Evolutionary conservation across 257 asterid genomes (phyloP).

Genomic region (Echites panduratus): DNA sequence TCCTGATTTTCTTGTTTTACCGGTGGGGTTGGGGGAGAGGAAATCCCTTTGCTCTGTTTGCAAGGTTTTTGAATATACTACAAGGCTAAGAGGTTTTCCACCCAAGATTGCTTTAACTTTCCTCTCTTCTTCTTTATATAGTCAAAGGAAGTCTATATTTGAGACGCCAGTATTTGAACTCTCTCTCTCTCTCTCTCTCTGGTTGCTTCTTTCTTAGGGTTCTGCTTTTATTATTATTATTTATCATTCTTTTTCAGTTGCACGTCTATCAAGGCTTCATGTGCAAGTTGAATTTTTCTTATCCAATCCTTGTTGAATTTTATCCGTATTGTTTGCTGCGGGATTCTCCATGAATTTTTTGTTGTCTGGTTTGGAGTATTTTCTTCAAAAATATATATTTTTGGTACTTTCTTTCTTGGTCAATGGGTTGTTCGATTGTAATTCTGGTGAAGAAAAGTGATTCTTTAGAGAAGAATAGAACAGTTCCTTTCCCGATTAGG

Average conservation of each 20-base stretch:
- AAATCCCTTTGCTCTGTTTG: not conserved
- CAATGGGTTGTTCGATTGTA: not conserved
- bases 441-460: not conserved
- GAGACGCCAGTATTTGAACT: not conserved
- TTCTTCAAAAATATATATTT: not conserved
- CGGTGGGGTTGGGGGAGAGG: not conserved
- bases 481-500: not conserved
- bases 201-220: conserved; percentile 9
- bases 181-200: not conserved
- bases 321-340: not conserved
- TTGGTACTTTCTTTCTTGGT: conserved; percentile 1
- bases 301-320: not conserved
- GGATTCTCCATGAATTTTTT: not conserved
- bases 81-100: too few relatives aligned
- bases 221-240: not conserved
- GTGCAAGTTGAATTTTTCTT: conserved; percentile 1
- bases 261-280: conserved; percentile 3
- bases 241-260: not conserved
- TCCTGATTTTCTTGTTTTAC: not conserved
- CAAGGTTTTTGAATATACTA: not conserved
- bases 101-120: not conserved
- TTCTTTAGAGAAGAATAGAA: not conserved
- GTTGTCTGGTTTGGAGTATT: not conserved
- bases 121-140: not conserved
- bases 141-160: not conserved